Percentiles rank a stretch among this genome's conserved stretches.
Evolutionary conservation across 164 flowering plant genomes (phyloP).

Genomic region (Warburgia ugandensis): DNA sequence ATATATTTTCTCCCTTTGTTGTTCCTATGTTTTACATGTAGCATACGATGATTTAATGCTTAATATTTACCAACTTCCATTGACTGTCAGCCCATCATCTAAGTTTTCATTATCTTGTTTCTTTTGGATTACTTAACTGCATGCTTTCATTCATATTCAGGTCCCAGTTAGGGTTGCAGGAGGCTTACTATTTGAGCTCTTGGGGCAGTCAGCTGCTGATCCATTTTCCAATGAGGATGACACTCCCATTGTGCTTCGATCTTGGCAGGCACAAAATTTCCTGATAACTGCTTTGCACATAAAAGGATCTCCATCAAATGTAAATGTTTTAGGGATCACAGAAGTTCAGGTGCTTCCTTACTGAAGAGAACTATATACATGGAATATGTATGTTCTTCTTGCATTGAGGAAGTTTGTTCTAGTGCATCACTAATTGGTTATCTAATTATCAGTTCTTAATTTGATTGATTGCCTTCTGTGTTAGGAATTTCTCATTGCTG

Average conservation of each 20-base stretch:
- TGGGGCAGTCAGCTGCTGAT: slow-evolving; percentile 94
- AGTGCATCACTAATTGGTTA: background rate
- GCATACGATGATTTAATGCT: background rate
- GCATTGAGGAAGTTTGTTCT: background rate
- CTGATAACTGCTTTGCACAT: slow-evolving; percentile 70
- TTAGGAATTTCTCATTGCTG: slow-evolving; percentile 75
- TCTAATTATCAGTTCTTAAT: slow-evolving; percentile 6
- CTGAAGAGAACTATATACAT: background rate
- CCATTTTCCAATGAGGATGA: slow-evolving; percentile 77
- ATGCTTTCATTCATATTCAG: slow-evolving; percentile 26
- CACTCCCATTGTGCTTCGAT: slow-evolving; percentile 75
- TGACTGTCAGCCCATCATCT: too few relatives aligned
- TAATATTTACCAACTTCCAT: background rate
- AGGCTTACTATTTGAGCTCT: slow-evolving; percentile 82
- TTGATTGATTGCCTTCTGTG: slow-evolving; percentile 7
- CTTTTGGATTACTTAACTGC: background rate
- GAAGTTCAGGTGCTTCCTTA: slow-evolving; percentile 76
- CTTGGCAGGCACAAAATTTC: slow-evolving; percentile 93
- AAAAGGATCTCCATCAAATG: slow-evolving; percentile 54
- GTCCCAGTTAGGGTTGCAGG: slow-evolving; percentile 95
- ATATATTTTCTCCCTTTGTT: background rate
- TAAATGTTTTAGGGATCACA: slow-evolving; percentile 76
- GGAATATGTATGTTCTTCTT: background rate
- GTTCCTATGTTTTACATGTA: background rate
- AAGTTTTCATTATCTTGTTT: background rate